phyloP scores from a whole-genome alignment of 805 yeast species.

The Clavispora asparagi region DNA sequence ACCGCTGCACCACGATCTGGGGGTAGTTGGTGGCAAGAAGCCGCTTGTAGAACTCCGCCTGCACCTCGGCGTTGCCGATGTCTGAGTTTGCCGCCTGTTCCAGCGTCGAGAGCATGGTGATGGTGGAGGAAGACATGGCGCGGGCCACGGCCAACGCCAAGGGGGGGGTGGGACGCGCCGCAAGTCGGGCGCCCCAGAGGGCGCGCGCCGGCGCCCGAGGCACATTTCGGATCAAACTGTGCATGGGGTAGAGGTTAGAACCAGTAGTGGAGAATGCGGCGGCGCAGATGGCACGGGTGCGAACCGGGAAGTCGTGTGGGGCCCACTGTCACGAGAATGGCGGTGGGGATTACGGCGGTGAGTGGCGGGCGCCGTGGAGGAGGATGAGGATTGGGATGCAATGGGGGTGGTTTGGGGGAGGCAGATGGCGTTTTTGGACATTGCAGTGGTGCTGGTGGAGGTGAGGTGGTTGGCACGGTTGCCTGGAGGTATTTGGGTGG shows the following conservation, averaged over 20 bases:
- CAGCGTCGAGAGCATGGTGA: slow-evolving; percentile 34
- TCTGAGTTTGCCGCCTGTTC: slow-evolving; percentile 87
- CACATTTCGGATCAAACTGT: slow-evolving; percentile 1
- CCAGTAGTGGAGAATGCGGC: neutral
- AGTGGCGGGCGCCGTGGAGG: no score
- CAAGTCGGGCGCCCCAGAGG: neutral
- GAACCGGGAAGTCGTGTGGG: slow-evolving; percentile 10
- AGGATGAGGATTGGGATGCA: neutral
- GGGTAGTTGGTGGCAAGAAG: slow-evolving; percentile 81
- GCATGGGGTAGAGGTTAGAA: neutral
- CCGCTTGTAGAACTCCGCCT: slow-evolving; percentile 77
- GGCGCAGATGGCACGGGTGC: neutral
- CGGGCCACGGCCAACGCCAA: slow-evolving; percentile 1
- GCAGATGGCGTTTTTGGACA: no score
- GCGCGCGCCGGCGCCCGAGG: neutral
- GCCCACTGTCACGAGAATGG: slow-evolving; percentile 3
- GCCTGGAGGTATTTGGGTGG: neutral
- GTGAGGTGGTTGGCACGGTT: no score
- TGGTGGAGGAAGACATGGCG: slow-evolving; percentile 22
- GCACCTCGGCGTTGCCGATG: slow-evolving; percentile 60
- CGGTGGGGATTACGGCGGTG: no score
- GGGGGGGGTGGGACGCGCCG: neutral
- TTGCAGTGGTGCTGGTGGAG: no score
- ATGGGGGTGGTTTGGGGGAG: no score
- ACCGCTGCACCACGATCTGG: slow-evolving; percentile 92